Evolutionary conservation across 345 rosid genomes (phyloP).

Genomic region (Salix exigua): DNA sequence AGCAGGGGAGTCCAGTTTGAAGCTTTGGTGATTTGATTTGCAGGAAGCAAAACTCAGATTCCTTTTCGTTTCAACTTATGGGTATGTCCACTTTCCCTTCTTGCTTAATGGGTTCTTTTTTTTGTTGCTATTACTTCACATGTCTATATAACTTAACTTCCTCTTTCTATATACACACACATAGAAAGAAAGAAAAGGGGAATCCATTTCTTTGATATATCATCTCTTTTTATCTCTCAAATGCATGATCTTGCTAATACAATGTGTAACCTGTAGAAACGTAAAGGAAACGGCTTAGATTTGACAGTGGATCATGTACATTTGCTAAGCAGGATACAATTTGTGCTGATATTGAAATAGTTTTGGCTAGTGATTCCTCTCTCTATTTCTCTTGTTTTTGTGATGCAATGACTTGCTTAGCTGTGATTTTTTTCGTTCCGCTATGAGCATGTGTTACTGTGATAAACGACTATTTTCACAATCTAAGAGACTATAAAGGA

Average conservation of each 20-base stretch:
- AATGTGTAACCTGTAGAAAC: background rate
- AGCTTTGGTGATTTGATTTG: background rate
- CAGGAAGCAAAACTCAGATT: background rate
- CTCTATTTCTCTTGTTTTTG: background rate
- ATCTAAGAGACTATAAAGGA: background rate
- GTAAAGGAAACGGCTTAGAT: background rate
- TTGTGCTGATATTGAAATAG: background rate
- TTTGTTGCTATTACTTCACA: background rate
- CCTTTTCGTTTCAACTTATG: conserved; percentile 2
- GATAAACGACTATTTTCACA: background rate
- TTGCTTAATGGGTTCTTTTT: background rate
- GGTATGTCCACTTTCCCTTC: conserved; percentile 5
- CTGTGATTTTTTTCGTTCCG: background rate
- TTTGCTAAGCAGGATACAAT: background rate
- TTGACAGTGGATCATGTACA: background rate
- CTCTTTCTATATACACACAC: too few species aligned
- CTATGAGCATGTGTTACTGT: background rate
- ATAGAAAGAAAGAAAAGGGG: background rate
- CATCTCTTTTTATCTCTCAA: background rate
- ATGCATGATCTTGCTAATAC: background rate
- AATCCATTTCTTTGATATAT: too few species aligned
- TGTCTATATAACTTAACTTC: background rate
- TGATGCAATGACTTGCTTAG: background rate
- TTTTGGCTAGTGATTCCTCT: background rate
- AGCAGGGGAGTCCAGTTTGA: too few species aligned